Conservation (phyloP, 495 filamentous ascomycete species). For the Neurospora discreta region DNA sequence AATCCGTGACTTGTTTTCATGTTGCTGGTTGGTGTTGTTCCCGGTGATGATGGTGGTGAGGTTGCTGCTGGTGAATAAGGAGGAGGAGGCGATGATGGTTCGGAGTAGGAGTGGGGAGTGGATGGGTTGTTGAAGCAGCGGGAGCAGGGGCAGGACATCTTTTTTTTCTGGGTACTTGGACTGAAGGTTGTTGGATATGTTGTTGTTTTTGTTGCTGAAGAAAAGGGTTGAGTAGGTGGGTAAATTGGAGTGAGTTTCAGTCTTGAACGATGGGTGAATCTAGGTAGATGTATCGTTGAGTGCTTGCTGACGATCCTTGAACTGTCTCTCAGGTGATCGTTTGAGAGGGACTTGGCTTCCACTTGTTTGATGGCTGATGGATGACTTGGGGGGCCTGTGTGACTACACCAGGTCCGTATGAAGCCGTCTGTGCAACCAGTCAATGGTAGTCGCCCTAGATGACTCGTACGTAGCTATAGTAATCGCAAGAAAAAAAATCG, state of each 20-base stretch:
- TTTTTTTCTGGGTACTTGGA: neutral
- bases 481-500: neutral
- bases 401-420: neutral
- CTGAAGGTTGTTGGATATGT: neutral
- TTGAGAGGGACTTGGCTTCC: neutral
- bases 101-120: neutral
- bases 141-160: neutral
- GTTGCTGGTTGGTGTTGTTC: neutral
- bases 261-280: neutral
- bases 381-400: neutral
- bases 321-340: neutral
- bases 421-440: neutral
- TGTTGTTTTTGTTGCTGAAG: no score
- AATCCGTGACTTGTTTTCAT: neutral
- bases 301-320: neutral
- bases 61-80: neutral
- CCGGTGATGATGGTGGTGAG: neutral
- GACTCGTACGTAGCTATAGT: neutral
- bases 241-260: no score
- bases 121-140: neutral
- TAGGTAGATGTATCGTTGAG: neutral
- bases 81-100: neutral
- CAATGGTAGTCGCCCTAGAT: neutral
- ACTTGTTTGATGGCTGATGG: neutral
- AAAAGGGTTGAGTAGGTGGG: no score